phyloP scores from a whole-genome alignment of 2,329 filamentous ascomycete species.

The Helotiales sp. region DNA sequence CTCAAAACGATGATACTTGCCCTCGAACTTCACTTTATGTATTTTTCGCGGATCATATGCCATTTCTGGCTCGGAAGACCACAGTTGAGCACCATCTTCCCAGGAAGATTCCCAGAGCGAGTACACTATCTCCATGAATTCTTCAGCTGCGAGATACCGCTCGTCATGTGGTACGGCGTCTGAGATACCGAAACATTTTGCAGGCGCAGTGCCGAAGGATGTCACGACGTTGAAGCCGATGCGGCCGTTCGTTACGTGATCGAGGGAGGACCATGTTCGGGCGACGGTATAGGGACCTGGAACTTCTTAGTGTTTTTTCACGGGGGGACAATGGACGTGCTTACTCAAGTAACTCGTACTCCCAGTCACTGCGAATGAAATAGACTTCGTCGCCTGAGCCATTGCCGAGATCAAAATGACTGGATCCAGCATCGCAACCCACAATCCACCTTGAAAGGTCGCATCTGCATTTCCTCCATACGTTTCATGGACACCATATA shows the following conservation, averaged over 20 bases:
- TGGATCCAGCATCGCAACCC: neutral
- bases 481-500: neutral
- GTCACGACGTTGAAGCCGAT: constrained; percentile 64
- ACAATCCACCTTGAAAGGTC: neutral
- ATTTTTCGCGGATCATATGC: neutral
- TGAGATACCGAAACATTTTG: constrained; percentile 43
- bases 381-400: neutral
- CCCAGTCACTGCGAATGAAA: neutral
- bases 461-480: neutral
- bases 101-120: constrained; percentile 64
- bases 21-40: neutral
- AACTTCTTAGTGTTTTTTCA: too few relatives aligned
- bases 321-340: too few relatives aligned
- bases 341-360: too few relatives aligned
- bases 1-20: neutral
- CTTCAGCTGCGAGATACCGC: constrained; percentile 61
- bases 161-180: constrained; percentile 61
- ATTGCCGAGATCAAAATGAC: neutral
- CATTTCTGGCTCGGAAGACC: neutral
- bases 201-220: constrained; percentile 48
- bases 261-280: constrained; percentile 61
- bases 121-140: constrained; percentile 48
- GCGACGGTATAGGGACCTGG: constrained; percentile 68
- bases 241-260: constrained; percentile 63
- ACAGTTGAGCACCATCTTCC: neutral